Percentiles rank a stretch among this genome's conserved stretches.
Evolutionary conservation across 257 asterid species (phyloP).

Genomic region (Solanum gandarillasii): DNA sequence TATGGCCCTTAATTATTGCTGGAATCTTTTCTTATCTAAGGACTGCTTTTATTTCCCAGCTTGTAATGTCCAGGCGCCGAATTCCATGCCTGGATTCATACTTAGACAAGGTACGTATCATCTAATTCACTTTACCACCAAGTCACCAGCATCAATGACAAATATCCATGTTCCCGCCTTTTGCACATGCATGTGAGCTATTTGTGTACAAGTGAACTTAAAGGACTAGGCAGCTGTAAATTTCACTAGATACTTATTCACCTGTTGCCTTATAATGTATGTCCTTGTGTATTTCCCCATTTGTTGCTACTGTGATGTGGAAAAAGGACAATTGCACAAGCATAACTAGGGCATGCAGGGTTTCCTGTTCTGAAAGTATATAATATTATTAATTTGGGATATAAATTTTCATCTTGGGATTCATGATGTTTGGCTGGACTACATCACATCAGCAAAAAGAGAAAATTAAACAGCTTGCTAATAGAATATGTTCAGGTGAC

Average conservation of each 20-base stretch:
- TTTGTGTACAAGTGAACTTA: background rate
- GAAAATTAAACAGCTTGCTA: background rate
- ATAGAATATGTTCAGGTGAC: background rate
- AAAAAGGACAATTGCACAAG: background rate
- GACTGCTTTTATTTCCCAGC: constrained; percentile 40
- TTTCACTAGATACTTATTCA: background rate
- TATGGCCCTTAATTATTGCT: background rate
- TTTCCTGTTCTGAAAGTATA: background rate
- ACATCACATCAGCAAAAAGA: background rate
- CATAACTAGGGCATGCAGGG: background rate
- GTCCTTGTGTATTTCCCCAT: background rate
- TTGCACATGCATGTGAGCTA: background rate
- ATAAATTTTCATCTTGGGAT: background rate
- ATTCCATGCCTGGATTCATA: constrained; percentile 96
- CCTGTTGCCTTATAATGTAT: background rate
- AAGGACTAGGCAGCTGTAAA: background rate
- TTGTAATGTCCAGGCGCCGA: constrained; percentile 94
- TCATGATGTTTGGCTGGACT: background rate
- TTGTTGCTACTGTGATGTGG: background rate
- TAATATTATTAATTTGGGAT: background rate
- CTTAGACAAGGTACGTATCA: constrained; percentile 75
- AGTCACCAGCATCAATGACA: background rate
- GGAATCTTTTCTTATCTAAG: background rate
- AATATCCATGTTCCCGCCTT: background rate
- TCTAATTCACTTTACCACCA: background rate